Evolutionary conservation across 1,284 basidiomycete genomes (phyloP), one percentile per base, ranked within the genome.

Genomic region (Porodaedalea pini): DNA sequence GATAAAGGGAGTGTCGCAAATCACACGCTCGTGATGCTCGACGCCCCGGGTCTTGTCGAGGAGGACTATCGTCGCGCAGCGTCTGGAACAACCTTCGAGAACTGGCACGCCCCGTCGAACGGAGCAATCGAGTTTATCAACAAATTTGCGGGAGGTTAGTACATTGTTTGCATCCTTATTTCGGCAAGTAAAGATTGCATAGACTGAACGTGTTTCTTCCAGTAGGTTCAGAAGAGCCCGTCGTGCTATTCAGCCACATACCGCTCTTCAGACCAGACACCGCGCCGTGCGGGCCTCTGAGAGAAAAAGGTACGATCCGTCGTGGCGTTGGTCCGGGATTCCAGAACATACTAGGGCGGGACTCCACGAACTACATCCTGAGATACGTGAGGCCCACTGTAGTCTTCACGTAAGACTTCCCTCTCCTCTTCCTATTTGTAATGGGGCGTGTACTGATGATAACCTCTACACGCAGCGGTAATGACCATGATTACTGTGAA

Each of bases 401-500:
- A 0, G 76, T 94, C 3, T 89, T 90, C 69, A 91, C 86, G 88
- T 89, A 27, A 25, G 13, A n/a, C n/a, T n/a, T n/a, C n/a, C n/a
- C 4, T n/a, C 27, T 25, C 13, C 13, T 47, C 31, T 13, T 17
- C 6, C 5, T 31, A 31, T 5, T 15, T n/a, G 1, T 23, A 51
- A 17, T 4, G 23, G n/a, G 19, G 11, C 23, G 15, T 48, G 25
- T 19, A n/a, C 17, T 52, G 3, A 21, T 39, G 3, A 47, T 32
- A 40, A n/a, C 25, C 50, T 37, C n/a, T 43, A 3, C 29, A 4
- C 2, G 17, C 66, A 92, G 90, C 63, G 93, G 88, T 7, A 92
- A 95, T 68, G 90, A 95, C 70, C 89, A 90, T 62, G 92, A 95
- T 67, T 92, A 92, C 62, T 95, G 92, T 69, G 88, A 92, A 64